Conservation (phyloP, 2,329 filamentous ascomycete species). For the Apiospora phragmitis region DNA sequence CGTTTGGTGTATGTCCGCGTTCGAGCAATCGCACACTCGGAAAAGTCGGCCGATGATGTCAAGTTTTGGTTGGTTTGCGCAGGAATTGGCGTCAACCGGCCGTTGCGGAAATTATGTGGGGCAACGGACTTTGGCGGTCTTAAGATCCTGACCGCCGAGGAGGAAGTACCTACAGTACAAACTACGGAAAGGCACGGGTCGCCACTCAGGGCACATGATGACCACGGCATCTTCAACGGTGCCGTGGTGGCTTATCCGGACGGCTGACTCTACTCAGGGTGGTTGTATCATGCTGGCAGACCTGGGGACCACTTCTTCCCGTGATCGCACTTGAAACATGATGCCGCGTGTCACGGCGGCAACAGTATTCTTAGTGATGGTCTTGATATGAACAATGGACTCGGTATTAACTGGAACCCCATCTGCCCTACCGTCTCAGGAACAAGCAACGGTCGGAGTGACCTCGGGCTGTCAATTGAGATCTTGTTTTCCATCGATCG, state of each 20-base stretch:
- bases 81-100: neutral
- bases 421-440: neutral
- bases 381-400: neutral
- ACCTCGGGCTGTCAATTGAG: neutral
- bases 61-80: neutral
- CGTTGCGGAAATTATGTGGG: neutral
- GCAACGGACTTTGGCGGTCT: constrained; percentile 1
- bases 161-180: neutral
- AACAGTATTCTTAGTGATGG: neutral
- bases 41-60: neutral
- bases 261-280: neutral
- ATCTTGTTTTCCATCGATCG: neutral
- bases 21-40: neutral
- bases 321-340: neutral
- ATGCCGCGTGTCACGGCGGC: neutral
- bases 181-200: neutral
- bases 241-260: neutral
- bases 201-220: neutral
- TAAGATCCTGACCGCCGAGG: neutral
- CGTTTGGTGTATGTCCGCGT: neutral
- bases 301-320: neutral
- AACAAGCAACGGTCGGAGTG: neutral
- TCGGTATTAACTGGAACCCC: neutral
- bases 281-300: neutral
- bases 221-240: neutral